Evolutionary conservation across 2,329 filamentous ascomycete species (phyloP).

Genomic region (Fusarium sp.): DNA sequence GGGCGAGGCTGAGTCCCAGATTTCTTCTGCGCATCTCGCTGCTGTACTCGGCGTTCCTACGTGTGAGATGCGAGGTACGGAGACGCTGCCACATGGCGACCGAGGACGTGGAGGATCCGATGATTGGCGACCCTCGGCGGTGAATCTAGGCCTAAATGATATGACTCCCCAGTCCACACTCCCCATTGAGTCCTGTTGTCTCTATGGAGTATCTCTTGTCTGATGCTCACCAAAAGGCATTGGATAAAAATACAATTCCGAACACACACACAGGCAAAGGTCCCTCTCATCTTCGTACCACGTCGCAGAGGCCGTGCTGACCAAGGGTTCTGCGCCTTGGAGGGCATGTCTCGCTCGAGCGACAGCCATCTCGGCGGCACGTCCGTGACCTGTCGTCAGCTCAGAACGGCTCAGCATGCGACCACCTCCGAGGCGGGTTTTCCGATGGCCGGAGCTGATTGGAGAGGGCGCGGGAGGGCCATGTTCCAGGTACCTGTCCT

Average conservation of each 20-base stretch:
- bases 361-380: conserved; percentile 31
- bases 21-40: conserved; percentile 15
- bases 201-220: neutral
- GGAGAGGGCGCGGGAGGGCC: conserved; percentile 14
- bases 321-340: conserved; percentile 31
- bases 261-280: conserved; percentile 7
- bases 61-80: conserved; percentile 24
- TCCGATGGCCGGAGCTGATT: conserved; percentile 28
- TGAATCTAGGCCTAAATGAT: conserved; percentile 12
- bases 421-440: conserved; percentile 26
- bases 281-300: conserved; percentile 23
- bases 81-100: conserved; percentile 39
- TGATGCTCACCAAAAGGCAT: neutral
- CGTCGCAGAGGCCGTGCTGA: conserved; percentile 26
- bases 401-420: conserved; percentile 41
- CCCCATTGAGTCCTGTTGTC: neutral
- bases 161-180: conserved; percentile 6
- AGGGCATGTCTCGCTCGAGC: conserved; percentile 19
- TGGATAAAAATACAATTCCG: conserved; percentile 11
- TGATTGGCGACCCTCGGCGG: conserved; percentile 22
- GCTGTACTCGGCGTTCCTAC: conserved; percentile 3
- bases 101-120: conserved; percentile 22
- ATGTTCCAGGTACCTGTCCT: conserved; percentile 31
- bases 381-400: conserved; percentile 39
- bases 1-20: conserved; percentile 26